phyloP scores from a whole-genome alignment of 106 monocot species.

The Dactylorhiza incarnata region DNA sequence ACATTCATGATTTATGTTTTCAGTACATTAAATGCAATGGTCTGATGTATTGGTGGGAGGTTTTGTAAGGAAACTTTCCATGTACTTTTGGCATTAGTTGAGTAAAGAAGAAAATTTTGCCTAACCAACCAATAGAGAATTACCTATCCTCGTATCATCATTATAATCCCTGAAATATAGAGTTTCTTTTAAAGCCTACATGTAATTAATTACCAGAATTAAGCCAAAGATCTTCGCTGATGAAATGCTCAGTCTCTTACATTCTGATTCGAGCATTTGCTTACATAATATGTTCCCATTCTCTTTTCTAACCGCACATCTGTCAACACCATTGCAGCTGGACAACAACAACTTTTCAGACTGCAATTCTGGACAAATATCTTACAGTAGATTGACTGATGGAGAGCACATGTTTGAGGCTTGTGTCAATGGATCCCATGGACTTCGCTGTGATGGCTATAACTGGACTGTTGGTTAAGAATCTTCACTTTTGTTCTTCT shows the following conservation, averaged over 20 bases:
- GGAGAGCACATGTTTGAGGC: slow-evolving; percentile 67
- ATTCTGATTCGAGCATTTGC: background rate
- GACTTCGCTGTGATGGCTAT: slow-evolving; percentile 49
- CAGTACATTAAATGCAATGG: background rate
- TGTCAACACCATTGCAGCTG: slow-evolving; percentile 50
- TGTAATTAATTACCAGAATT: background rate
- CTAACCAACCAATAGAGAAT: background rate
- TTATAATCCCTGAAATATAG: background rate
- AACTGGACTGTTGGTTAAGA: slow-evolving; percentile 81
- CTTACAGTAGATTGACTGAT: slow-evolving; percentile 50
- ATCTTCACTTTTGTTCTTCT: slow-evolving; percentile 10
- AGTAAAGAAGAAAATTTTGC: background rate
- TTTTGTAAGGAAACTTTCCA: background rate
- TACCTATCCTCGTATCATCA: background rate
- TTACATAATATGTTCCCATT: background rate
- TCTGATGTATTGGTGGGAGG: background rate
- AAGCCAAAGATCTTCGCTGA: background rate
- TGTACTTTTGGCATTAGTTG: background rate
- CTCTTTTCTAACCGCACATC: slow-evolving; percentile 7
- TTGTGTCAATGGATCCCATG: slow-evolving; percentile 46
- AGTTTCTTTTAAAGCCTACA: background rate
- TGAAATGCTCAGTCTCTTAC: background rate
- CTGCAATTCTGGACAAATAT: slow-evolving; percentile 41
- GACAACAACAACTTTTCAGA: slow-evolving; percentile 34
- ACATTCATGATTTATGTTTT: background rate